A percentile compares a stretch with the other conserved stretches of the same genome.
These are phyloP conservation scores for Blastomyces parvus DNA, from an alignment of 2,329 filamentous ascomycete species.

Conservation along the genomic window DNA sequence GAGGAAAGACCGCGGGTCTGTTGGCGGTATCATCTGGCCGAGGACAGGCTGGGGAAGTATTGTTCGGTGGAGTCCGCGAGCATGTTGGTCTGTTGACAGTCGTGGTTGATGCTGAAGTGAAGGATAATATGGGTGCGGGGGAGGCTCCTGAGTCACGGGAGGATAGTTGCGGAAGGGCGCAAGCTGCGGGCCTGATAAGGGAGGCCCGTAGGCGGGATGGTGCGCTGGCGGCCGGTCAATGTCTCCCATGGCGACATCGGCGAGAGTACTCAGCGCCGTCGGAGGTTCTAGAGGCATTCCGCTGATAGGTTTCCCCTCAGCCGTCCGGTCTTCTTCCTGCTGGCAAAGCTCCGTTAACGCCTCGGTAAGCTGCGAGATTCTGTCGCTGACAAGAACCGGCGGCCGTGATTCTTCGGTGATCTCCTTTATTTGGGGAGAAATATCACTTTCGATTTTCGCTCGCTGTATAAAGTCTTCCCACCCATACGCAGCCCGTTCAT, in stretches of 20 bases:
- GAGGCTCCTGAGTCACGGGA: neutral
- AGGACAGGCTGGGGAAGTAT: conserved; percentile 25
- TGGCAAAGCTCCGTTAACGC: conserved; percentile 21
- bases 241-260: conserved; percentile 21
- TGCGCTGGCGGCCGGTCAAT: conserved; percentile 4
- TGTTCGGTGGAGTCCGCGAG: conserved; percentile 19
- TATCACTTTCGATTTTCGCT: conserved; percentile 29
- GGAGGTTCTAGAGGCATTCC: conserved; percentile 10
- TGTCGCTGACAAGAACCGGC: conserved; percentile 6
- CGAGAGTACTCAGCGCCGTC: conserved; percentile 28
- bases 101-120: conserved; percentile 44
- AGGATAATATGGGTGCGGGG: conserved; percentile 10
- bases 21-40: conserved; percentile 15
- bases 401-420: conserved; percentile 20
- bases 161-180: conserved; percentile 7
- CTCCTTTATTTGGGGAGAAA: conserved; percentile 33
- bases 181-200: conserved; percentile 4
- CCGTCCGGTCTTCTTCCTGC: conserved; percentile 19
- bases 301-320: conserved; percentile 21
- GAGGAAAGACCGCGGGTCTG: conserved; percentile 27
- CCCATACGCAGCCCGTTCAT: conserved; percentile 27
- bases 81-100: conserved; percentile 32
- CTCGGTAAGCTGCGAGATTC: conserved; percentile 14
- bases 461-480: conserved; percentile 36
- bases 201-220: conserved; percentile 4